Evolutionary conservation across 2,329 filamentous ascomycete genomes (phyloP).

Genomic region (Colletotrichum costaricense): DNA sequence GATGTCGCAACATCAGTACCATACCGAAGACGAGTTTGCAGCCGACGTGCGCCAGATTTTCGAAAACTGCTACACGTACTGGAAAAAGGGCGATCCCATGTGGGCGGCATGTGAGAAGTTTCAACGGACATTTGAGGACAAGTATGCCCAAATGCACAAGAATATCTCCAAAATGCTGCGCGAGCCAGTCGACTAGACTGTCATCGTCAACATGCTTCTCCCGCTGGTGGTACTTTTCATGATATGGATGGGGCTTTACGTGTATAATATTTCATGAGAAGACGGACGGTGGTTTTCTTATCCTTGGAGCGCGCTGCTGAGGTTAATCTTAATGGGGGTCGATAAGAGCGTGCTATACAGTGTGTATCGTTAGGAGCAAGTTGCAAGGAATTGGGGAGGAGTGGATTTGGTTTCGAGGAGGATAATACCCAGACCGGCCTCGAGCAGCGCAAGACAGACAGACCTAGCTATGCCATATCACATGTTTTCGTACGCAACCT

Average conservation of each 20-base stretch:
- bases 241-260: background rate
- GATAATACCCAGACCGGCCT: constrained; percentile 33
- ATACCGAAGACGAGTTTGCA: constrained; percentile 63
- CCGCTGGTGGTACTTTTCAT: background rate
- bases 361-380: background rate
- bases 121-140: constrained; percentile 69
- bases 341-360: background rate
- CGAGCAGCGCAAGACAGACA: background rate
- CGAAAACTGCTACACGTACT: constrained; percentile 73
- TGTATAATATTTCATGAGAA: constrained; percentile 14
- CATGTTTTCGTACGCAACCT: background rate
- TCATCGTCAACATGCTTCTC: background rate
- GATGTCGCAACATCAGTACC: constrained; percentile 66
- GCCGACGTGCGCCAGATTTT: constrained; percentile 72
- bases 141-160: constrained; percentile 68
- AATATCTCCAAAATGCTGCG: constrained; percentile 67
- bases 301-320: background rate
- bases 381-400: background rate
- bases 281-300: background rate
- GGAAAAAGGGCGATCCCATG: constrained; percentile 66
- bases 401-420: constrained; percentile 10
- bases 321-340: background rate
- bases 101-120: constrained; percentile 67
- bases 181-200: constrained; percentile 47
- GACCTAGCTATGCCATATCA: background rate